Base-by-base conservation (phyloP, 495 filamentous ascomycete genomes). In the Podospora didyma region DNA sequence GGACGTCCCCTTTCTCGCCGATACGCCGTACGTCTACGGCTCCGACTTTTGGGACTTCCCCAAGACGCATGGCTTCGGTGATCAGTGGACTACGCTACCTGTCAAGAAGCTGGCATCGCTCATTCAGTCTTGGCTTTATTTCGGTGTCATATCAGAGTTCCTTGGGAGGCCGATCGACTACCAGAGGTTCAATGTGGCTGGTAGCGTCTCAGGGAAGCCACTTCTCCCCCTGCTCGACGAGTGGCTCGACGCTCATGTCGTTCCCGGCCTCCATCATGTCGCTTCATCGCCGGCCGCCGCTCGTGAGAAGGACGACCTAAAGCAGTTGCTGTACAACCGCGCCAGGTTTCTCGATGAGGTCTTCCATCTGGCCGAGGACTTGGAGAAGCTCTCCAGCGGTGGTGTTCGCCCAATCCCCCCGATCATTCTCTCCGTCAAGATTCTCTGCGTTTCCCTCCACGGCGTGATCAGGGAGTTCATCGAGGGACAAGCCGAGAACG, bases 101-200 rank as follows among this genome's bases (percentile, higher is more conserved):
- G 60, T 57, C 3, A 51, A 49, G n/a, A 54, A 55, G 4, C 51
- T 66, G 17, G 63, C 63, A 1, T 57, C 60, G 11, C 56, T 66
- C 14, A 60, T 57, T 7, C 63, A 66, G 52, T 62, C 58, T 22
- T 66, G 63, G 63, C 61, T 66, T 1, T 66, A 60, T 57, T 66
- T 66, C 39, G 63, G 57, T 17, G 56, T 58, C 37, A 49, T 66
- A 28, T 59, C 63, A 28, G 63, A 66, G 55, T 66, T 66, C n/a
- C 51, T 63, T 10, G 63, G 63, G 47, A 51, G 48, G 34, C 56
- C 54, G 7, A 51, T 64, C 44, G 62, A 64, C 44, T 61, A 64
- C 21, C 51, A 49, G 24, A 47, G 58, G 7, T 64, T 61, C 49
- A 46, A 61, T 24, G 54, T 54, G 5, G 52, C 49, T 2, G 49